A percentile compares a stretch with the other conserved stretches of the same genome.
These are phyloP conservation scores for Cochlearia excelsa DNA, from an alignment of 345 rosid genomes.

Conservation along the genomic window DNA sequence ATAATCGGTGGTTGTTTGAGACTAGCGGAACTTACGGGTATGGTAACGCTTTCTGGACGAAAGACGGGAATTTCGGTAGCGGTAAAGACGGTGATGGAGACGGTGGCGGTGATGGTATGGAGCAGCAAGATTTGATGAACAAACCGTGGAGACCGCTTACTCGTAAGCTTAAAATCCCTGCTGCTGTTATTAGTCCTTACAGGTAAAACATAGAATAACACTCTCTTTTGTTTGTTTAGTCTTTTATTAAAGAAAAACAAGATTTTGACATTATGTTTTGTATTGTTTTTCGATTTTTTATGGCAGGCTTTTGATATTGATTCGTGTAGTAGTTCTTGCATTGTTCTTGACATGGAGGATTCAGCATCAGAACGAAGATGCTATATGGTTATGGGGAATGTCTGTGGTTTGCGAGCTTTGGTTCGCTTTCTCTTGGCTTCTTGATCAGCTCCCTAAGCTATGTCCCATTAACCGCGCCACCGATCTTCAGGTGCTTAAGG, in stretches of 20 bases:
- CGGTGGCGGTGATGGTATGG: slow-evolving; percentile 56
- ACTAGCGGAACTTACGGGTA: slow-evolving; percentile 90
- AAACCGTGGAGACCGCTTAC: slow-evolving; percentile 98
- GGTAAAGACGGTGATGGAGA: slow-evolving; percentile 70
- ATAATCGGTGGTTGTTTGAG: slow-evolving; percentile 90
- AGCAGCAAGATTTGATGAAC: slow-evolving; percentile 70
- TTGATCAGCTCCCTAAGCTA: slow-evolving; percentile 95
- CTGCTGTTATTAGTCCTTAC: slow-evolving; percentile 90
- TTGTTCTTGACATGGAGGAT: slow-evolving; percentile 84
- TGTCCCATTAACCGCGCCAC: slow-evolving; percentile 85
- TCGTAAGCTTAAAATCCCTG: slow-evolving; percentile 86
- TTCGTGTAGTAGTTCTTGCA: slow-evolving; percentile 70
- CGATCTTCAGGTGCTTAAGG: slow-evolving; percentile 86
- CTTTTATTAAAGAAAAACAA: background rate
- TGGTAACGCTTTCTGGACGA: slow-evolving; percentile 97
- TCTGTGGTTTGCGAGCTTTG: slow-evolving; percentile 95
- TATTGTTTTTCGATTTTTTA: slow-evolving; percentile 5
- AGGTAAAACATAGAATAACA: slow-evolving; percentile 37
- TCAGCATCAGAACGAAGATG: slow-evolving; percentile 57
- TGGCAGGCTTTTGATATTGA: slow-evolving; percentile 72
- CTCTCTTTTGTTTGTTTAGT: background rate
- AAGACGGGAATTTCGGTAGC: slow-evolving; percentile 74
- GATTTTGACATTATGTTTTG: too few species aligned
- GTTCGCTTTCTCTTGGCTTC: slow-evolving; percentile 98
- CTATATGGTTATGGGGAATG: slow-evolving; percentile 99